Conservation (phyloP, 768 basidiomycete genomes). For the Punctularia strigosozonata region DNA sequence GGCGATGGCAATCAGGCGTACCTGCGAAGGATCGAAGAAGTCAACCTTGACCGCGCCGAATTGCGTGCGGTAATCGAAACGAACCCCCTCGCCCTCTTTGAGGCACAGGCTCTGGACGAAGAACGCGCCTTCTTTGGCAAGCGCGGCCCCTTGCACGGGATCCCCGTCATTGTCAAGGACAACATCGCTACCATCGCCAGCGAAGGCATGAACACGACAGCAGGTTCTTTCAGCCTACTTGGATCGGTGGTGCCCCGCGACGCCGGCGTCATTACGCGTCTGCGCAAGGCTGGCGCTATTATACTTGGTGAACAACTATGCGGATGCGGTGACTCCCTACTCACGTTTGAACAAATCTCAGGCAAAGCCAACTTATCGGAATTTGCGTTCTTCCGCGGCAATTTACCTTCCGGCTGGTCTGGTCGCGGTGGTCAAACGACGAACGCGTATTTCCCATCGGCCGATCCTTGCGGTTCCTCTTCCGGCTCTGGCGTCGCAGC, state of each 20-base stretch:
- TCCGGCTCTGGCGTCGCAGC: constrained; percentile 46
- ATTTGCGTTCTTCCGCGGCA: constrained; percentile 36
- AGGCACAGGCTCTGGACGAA: constrained; percentile 20
- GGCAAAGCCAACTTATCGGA: constrained; percentile 49
- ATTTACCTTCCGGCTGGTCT: constrained; percentile 42
- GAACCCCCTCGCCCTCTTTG: constrained; percentile 23
- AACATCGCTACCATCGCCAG: constrained; percentile 20
- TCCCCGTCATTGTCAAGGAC: constrained; percentile 24
- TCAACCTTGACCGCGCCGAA: constrained; percentile 24
- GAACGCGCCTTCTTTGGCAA: constrained; percentile 9
- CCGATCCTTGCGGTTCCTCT: constrained; percentile 46
- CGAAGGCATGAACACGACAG: constrained; percentile 31
- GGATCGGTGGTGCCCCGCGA: constrained; percentile 22
- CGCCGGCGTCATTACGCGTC: constrained; percentile 19
- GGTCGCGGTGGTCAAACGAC: constrained; percentile 39
- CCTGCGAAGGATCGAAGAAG: constrained; percentile 29
- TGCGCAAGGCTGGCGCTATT: constrained; percentile 22
- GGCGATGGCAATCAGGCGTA: constrained; percentile 20
- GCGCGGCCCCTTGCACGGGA: constrained; percentile 22
- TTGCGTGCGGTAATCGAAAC: constrained; percentile 29
- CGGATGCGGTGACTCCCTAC: constrained; percentile 2
- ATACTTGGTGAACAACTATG: constrained; percentile 16
- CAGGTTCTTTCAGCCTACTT: constrained; percentile 25
- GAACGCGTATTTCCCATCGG: constrained; percentile 37
- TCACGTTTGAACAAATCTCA: constrained; percentile 7